Evolutionary conservation across 2,329 filamentous ascomycete genomes (phyloP).

Genomic region (Beauveria australis): DNA sequence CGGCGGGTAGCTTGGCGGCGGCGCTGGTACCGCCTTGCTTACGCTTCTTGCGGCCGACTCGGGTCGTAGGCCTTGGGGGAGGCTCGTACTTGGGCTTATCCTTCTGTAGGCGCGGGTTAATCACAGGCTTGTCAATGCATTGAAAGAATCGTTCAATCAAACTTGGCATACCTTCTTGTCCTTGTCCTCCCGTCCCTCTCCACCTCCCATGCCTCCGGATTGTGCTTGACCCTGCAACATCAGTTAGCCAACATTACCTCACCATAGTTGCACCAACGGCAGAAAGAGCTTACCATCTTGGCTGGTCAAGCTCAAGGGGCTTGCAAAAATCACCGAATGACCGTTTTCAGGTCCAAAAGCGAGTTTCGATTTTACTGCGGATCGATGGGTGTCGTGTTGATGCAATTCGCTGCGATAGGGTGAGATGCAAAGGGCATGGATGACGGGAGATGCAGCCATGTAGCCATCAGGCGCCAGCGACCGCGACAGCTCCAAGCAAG

Average conservation of each 20-base stretch:
- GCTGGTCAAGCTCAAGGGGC: slow-evolving; percentile 23
- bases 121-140: neutral
- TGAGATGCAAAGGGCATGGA: slow-evolving; percentile 20
- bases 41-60: slow-evolving; percentile 97
- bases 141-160: neutral
- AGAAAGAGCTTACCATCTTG: slow-evolving; percentile 27
- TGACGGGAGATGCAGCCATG: slow-evolving; percentile 25
- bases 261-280: neutral
- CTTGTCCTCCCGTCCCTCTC: slow-evolving; percentile 74
- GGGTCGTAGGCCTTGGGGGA: slow-evolving; percentile 90
- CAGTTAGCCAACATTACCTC: slow-evolving; percentile 10
- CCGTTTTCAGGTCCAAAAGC: neutral
- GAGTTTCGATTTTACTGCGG: neutral
- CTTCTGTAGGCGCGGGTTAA: slow-evolving; percentile 54
- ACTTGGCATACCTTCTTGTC: slow-evolving; percentile 73
- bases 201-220: slow-evolving; percentile 70
- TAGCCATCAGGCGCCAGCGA: slow-evolving; percentile 34
- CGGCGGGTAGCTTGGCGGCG: slow-evolving; percentile 85
- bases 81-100: slow-evolving; percentile 99
- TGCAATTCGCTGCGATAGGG: slow-evolving; percentile 16
- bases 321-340: slow-evolving; percentile 4
- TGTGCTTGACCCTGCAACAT: slow-evolving; percentile 64
- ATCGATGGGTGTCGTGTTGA: slow-evolving; percentile 17
- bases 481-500: slow-evolving; percentile 32
- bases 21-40: slow-evolving; percentile 89